Base-by-base conservation (phyloP, 805 yeast genomes). In the Peterozyma toletana region DNA sequence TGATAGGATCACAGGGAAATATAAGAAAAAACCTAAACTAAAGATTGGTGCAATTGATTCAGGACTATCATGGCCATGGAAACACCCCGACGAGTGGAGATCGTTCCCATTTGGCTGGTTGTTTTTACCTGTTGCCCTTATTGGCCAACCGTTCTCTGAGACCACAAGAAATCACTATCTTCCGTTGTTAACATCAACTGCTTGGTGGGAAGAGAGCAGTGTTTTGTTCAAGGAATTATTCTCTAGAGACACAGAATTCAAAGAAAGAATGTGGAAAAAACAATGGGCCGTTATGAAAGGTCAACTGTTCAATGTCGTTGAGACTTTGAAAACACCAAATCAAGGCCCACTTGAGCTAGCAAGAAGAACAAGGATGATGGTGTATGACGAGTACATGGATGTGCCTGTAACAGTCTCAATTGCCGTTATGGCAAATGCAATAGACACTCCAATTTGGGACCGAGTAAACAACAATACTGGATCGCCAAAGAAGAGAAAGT, bases 31-130 rank as follows among this genome's bases (percentile, higher is more conserved):
- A 13, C 82, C 83, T 0, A 44, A 35, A 1, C 47, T 83, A 11
- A 69, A 65, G 41, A 67, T 83, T 30, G 88, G 86, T 2, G 91
- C 90, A 1, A 83, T 83, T 38, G 90, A 83, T 53, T 80, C 86
- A 13, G 89, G 89, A 0, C 64, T 83, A 30, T 71, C 89, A 0
- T 83, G 80, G 52, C 90, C 91, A 5, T 83, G 88, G 88, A 83
- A 83, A 53, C 87, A 82, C 50, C 90, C 90, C 0, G 86, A 83
- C 58, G 88, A 82, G 54, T 82, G 89, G 87, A 62, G 90, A 44
- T 79, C 86, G 0, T 83, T 80, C 52, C 90, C 90, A 0, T 83
- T 73, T 60, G 90, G 90, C 0, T 83, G 91, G 91, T 60, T 83
- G 21, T 82, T 78, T 52, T 59, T 83, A 31, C 90, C 90, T 0